Base-by-base conservation (phyloP, 164 flowering plant genomes). In the Vitis riparia region DNA sequence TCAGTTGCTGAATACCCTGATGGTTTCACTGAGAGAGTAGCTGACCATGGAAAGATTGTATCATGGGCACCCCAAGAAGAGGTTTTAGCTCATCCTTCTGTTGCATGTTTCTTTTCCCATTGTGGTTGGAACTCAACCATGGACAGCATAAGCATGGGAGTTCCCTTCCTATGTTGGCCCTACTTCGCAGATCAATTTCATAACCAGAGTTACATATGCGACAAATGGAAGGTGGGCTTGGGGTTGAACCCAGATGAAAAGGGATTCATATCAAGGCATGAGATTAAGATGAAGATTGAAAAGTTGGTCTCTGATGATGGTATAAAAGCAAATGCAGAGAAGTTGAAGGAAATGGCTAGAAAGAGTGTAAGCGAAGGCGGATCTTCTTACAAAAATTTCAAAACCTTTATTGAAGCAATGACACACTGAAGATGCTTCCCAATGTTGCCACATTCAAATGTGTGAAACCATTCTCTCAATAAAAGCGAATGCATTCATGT, bases 151-250 rank as follows among this genome's bases (percentile, higher is more conserved):
- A 48, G 62, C 61, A 71, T 11, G 32, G 78, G 81, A 1, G 65
- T 74, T 1, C 78, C 81, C 23, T 62, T 77, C 27, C 58, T 78
- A 2, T 78, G 78, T 11, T 71, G 78, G 78, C 75, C 81, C 11
- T 74, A 68, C 65, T 68, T 74, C 68, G 30, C 51, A 50, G 81
- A 78, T 37, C 77, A 78, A 23, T 64, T 67, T 23, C 63, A 49
- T 5, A 71, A 63, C 49, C 70, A 47, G 65, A 74, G 17, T 64
- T 78, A 65, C 63, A 47, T 74, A 27, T 70, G 71, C 59, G 72
- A 78, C 16, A 62, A 63, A 51, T 73, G 77, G 77, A 73, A 70
- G 57, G 49, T 74, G 53, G 81, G 81, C 3, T 15, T 82, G 32
- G 63, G 60, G n/a, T 66, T 77, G 32, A 50, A 51, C 19, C 64